Conservation (phyloP, 495 filamentous ascomycete species). For the Amniculicola lignicola region DNA sequence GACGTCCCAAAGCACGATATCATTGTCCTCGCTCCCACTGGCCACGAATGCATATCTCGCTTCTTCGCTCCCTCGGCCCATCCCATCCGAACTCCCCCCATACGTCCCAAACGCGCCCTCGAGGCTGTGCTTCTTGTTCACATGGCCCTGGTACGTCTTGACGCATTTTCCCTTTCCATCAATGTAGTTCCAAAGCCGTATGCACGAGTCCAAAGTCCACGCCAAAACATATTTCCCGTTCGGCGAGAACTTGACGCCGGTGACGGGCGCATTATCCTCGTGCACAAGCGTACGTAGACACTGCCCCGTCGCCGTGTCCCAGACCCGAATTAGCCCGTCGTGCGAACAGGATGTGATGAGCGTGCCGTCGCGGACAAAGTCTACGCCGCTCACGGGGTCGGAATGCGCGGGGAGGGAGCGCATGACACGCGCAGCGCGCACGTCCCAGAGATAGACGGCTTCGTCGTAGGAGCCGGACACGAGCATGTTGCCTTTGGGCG, state of each 20-base stretch:
- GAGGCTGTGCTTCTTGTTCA: constrained; percentile 78
- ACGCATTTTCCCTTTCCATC: constrained; percentile 78
- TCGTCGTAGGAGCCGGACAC: constrained; percentile 95
- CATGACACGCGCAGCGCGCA: constrained; percentile 79
- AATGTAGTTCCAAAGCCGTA: constrained; percentile 93
- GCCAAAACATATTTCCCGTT: constrained; percentile 91
- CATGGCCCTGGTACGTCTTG: constrained; percentile 96
- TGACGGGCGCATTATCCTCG: constrained; percentile 91
- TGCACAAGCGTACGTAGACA: constrained; percentile 92
- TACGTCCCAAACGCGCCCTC: constrained; percentile 75
- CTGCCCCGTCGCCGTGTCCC: constrained; percentile 94
- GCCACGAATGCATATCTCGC: constrained; percentile 69
- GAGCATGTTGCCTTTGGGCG: constrained; percentile 93
- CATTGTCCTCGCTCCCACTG: constrained; percentile 82
- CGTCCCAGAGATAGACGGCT: constrained; percentile 95
- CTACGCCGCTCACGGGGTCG: constrained; percentile 89
- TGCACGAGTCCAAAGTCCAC: constrained; percentile 82
- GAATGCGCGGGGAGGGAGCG: constrained; percentile 88
- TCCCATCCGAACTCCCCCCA: constrained; percentile 13
- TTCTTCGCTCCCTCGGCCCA: too few relatives aligned
- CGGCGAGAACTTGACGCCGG: constrained; percentile 85
- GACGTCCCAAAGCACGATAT: constrained; percentile 86
- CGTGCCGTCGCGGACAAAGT: constrained; percentile 89
- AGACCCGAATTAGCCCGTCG: constrained; percentile 88
- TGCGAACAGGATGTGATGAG: constrained; percentile 83